These are phyloP conservation scores for Spergularia azorica DNA, from an alignment of 179 eudicot species.

Conservation along the genomic window DNA sequence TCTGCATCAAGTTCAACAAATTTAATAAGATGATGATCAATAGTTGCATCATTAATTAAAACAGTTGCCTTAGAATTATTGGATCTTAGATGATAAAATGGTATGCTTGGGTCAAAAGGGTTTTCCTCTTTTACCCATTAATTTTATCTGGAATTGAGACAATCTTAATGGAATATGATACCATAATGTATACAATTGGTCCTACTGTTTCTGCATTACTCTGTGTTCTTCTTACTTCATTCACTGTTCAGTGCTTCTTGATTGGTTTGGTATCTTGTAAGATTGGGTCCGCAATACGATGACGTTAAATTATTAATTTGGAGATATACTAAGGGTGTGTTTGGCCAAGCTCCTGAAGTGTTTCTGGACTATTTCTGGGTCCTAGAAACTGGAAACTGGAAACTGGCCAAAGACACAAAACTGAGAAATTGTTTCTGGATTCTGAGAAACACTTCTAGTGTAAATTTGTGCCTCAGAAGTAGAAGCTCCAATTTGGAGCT, in stretches of 20 bases:
- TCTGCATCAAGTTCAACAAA: constrained; percentile 29
- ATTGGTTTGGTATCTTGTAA: neutral
- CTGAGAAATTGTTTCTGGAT: too few relatives aligned
- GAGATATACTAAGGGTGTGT: too few relatives aligned
- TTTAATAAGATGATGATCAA: constrained; percentile 15
- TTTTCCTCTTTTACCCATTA: constrained; percentile 15
- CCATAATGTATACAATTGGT: constrained; percentile 21
- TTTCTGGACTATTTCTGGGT: too few relatives aligned
- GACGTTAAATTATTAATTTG: neutral
- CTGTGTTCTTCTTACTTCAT: neutral
- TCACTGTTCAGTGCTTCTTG: neutral
- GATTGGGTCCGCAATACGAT: neutral
- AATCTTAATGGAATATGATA: constrained; percentile 28
- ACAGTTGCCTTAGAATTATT: constrained; percentile 26
- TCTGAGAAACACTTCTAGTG: too few relatives aligned
- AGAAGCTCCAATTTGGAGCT: too few relatives aligned
- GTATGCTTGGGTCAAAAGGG: constrained; percentile 25
- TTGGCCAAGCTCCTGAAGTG: too few relatives aligned
- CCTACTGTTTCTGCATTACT: neutral
- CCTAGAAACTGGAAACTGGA: too few relatives aligned
- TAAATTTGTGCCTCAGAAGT: too few relatives aligned
- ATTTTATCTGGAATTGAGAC: constrained; percentile 16
- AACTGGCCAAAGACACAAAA: too few relatives aligned
- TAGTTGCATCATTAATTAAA: constrained; percentile 10
- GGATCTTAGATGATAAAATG: constrained; percentile 7